phyloP scores from a whole-genome alignment of 176 grass and related monocot species.

The Ensete ventricosum region DNA sequence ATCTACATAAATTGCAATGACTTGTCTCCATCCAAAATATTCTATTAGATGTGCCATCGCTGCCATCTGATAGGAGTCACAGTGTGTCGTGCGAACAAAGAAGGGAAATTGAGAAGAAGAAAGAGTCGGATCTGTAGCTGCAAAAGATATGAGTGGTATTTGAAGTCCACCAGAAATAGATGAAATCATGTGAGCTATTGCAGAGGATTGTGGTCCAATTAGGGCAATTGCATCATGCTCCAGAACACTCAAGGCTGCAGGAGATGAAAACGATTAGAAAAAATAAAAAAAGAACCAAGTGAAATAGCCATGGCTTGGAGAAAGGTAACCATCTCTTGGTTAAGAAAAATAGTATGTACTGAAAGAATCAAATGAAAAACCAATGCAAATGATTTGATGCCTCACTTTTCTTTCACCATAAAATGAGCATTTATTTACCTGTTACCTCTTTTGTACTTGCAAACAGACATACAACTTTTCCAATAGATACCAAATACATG shows the following conservation, averaged over 20 bases:
- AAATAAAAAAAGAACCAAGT: neutral
- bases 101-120: slow-evolving; percentile 16
- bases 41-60: slow-evolving; percentile 16
- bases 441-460: neutral
- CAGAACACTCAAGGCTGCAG: slow-evolving; percentile 52
- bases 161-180: slow-evolving; percentile 52
- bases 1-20: slow-evolving; percentile 16
- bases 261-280: neutral
- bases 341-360: too few relatives aligned
- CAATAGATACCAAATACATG: neutral
- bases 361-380: neutral
- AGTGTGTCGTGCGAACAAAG: slow-evolving; percentile 13
- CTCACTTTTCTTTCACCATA: too few relatives aligned
- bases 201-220: slow-evolving; percentile 72
- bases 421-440: too few relatives aligned
- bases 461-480: neutral
- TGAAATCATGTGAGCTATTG: slow-evolving; percentile 60
- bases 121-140: slow-evolving; percentile 79
- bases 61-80: slow-evolving; percentile 20
- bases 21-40: slow-evolving; percentile 17
- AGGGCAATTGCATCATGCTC: slow-evolving; percentile 53
- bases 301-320: neutral
- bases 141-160: slow-evolving; percentile 70
- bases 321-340: neutral
- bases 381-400: neutral